Percentiles rank a stretch among this genome's conserved stretches.
phyloP scores from a whole-genome alignment of 2,329 filamentous ascomycete species.

The Penicillium sp. region DNA sequence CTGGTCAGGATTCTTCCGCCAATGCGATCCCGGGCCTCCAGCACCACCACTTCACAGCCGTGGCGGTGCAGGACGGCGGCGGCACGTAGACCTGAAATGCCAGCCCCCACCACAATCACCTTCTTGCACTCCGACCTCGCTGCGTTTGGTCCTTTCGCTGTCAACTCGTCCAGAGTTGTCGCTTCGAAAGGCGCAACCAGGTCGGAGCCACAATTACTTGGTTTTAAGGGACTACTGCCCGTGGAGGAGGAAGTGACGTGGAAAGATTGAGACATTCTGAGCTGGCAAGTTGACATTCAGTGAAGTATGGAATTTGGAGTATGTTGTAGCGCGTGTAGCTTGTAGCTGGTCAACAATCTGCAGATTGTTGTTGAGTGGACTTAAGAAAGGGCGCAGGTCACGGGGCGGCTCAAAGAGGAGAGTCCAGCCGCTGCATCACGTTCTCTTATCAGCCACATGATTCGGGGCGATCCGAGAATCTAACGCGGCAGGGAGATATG shows the following conservation, averaged over 20 bases:
- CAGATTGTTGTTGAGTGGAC: not conserved
- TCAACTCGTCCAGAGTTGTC: conserved; percentile 21
- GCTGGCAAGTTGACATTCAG: conserved; percentile 33
- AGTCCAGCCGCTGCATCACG: conserved; percentile 2
- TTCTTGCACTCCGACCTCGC: conserved; percentile 22
- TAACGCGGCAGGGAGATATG: not conserved
- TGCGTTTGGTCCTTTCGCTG: conserved; percentile 24
- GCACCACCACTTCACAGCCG: conserved; percentile 37
- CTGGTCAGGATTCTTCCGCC: conserved; percentile 44
- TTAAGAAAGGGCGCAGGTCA: not conserved
- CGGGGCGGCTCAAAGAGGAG: not conserved
- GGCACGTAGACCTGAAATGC: conserved; percentile 38
- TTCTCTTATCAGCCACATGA: not conserved
- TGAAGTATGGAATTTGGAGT: not conserved
- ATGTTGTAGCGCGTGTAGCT: not conserved
- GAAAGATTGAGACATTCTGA: conserved; percentile 33
- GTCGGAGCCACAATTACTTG: conserved; percentile 29
- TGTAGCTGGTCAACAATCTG: not conserved
- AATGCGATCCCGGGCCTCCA: conserved; percentile 40
- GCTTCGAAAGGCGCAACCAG: conserved; percentile 20
- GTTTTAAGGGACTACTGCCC: conserved; percentile 21
- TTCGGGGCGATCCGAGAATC: not conserved
- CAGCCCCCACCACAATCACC: conserved; percentile 39
- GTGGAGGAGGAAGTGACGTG: conserved; percentile 20
- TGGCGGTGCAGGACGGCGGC: conserved; percentile 38